These are phyloP conservation scores for Yarrowia galli DNA, from an alignment of 1,139 yeast species.

Conservation along the genomic window DNA sequence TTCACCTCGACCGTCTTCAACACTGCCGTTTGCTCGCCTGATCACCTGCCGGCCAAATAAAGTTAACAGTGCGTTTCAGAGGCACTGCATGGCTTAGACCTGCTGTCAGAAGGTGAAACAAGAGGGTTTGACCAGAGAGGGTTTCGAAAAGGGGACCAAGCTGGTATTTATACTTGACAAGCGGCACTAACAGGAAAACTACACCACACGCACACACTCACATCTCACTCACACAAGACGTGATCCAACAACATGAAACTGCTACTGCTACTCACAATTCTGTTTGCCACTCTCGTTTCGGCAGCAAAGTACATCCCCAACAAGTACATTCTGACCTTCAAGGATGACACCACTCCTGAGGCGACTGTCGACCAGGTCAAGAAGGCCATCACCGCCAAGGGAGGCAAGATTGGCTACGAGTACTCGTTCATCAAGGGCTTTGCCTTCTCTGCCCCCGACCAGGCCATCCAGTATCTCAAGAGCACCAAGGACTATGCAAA, in stretches of 20 bases:
- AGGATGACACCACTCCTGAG: slow-evolving; percentile 20
- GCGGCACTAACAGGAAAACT: neutral
- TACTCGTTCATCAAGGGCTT: slow-evolving; percentile 38
- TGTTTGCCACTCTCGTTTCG: neutral
- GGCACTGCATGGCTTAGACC: slow-evolving; percentile 5
- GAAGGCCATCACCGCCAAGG: slow-evolving; percentile 11
- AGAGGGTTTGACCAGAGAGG: slow-evolving; percentile 1
- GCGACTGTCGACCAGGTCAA: slow-evolving; percentile 5
- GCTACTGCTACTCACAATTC: neutral
- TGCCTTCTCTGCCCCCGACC: slow-evolving; percentile 21
- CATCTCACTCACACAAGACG: neutral
- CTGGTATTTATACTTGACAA: neutral
- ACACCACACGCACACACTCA: neutral
- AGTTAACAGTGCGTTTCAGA: slow-evolving; percentile 11
- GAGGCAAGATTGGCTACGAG: slow-evolving; percentile 30
- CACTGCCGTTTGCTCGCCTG: neutral
- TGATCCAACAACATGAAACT: slow-evolving; percentile 11
- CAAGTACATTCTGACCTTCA: slow-evolving; percentile 33
- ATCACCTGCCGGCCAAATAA: neutral
- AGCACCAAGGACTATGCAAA: slow-evolving; percentile 9
- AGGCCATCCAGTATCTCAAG: slow-evolving; percentile 19
- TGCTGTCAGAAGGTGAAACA: slow-evolving; percentile 21
- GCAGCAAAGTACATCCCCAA: slow-evolving; percentile 19
- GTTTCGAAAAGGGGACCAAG: neutral
- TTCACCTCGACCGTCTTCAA: too few species aligned